Evolutionary conservation across 345 rosid genomes (phyloP).

Genomic region (Durio zibethinus): DNA sequence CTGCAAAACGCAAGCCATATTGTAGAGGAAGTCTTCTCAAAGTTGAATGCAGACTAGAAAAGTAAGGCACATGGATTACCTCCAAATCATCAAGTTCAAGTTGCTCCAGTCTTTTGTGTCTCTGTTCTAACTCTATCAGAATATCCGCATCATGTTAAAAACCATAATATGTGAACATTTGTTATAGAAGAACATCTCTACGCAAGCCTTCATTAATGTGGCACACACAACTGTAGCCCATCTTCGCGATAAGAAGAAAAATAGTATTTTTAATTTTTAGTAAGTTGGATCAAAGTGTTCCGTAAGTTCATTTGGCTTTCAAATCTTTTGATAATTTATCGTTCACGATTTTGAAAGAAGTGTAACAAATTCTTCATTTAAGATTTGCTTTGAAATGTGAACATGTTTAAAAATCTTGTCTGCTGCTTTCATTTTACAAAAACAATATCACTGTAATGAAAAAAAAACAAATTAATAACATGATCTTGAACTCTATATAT

Average conservation of each 20-base stretch:
- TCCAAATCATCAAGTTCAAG: slow-evolving; percentile 87
- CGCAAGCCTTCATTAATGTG: not conserved
- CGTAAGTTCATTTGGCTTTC: too few species aligned
- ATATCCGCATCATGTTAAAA: slow-evolving; percentile 47
- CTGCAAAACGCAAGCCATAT: slow-evolving; percentile 33
- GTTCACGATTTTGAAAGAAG: too few species aligned
- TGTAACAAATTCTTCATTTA: too few species aligned
- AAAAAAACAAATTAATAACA: too few species aligned
- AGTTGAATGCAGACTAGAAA: slow-evolving; percentile 2
- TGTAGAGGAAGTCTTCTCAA: slow-evolving; percentile 12
- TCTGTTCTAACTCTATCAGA: slow-evolving; percentile 76
- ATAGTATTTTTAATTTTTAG: too few species aligned
- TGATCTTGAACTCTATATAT: too few species aligned
- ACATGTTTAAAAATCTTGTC: too few species aligned
- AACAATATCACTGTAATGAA: too few species aligned
- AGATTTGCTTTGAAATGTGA: too few species aligned
- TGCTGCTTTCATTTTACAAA: too few species aligned
- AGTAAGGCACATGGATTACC: slow-evolving; percentile 38
- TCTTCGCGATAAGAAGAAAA: not conserved
- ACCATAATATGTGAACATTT: not conserved
- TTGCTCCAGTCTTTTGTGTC: slow-evolving; percentile 58
- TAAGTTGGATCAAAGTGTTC: too few species aligned
- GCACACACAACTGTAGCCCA: not conserved
- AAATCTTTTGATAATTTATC: too few species aligned
- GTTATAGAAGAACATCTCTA: not conserved